Base-by-base conservation (phyloP, 2,329 filamentous ascomycete species). In the Chaetomiaceae sp. region DNA sequence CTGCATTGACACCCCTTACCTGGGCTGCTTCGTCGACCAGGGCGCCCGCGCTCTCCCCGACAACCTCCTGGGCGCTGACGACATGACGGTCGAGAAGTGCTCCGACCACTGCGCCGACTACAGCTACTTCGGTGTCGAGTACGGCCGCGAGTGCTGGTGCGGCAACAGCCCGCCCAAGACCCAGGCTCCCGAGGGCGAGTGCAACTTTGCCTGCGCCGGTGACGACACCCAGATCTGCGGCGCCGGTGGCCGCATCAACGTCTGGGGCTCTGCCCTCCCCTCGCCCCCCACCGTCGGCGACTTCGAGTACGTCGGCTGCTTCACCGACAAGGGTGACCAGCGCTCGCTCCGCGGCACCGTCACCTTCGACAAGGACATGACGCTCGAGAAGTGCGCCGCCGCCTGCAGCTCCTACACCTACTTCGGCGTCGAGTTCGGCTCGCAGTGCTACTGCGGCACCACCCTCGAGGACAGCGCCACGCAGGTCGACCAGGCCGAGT, bases 81-180 rank as follows among this genome's bases (percentile, higher is more conserved):
- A 33, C 37, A 48, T 48, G 45, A 48, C 45, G 13, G 37, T 37
- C 27, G 27, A 48, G 30, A 41, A 34, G 27, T 48, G 45, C 35
- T 37, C 45, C 37, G 45, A 19, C 13, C 37, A 48, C 45, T 48
- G 45, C 37, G 19, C 37, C 45, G 17, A 58, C 19, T 69, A 65
- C 58, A 55, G 51, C 12, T 72, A 68, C 53, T 67, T 66, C 4
- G 70, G 70, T 1, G 57, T 71, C 13, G 68, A 72, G 58, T 68
- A 68, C 48, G 68, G 68, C 4, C 58, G 62, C 1, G 65, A 73
- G 56, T 74, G 72, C 58, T 73, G 67, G 63, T 74, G 71, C 44
- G 68, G 67, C 20, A 63, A 69, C 41, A 50, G 51, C 1, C 46
- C 64, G 3, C 54, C 58, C 50, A 40, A 50, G 34, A 16, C 30